Evolutionary conservation across 2,329 filamentous ascomycete species (phyloP), one percentile per base, ranked within the genome.

Genomic region (Colletotrichum lentis): DNA sequence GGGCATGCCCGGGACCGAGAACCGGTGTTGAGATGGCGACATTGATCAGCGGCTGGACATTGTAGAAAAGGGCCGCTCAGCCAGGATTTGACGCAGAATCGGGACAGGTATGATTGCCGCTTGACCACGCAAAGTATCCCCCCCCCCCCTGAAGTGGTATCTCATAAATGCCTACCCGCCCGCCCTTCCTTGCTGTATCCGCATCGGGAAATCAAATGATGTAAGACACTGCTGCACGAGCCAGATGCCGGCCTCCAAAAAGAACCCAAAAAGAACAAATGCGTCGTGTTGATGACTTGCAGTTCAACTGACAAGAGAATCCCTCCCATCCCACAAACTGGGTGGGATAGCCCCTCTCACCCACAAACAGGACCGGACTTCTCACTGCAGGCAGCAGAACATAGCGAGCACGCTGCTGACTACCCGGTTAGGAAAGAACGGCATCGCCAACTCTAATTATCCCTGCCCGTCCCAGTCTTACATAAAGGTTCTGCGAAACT

Each of bases 401-500:
- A 47, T n/a, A 37, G 24, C 27, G 27, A 58, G n/a, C 24, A 46
- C 47, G 39, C 20, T 20, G 7, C 24, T n/a, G 41, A 24, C 20
- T 20, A 5, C 24, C 37, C 50, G 24, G 8, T 10, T 6, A 35
- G 20, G 18, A 46, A 52, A 20, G 20, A 24, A 22, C 18, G 39
- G 39, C 39, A 58, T 55, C 56, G 39, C 46, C 39, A 71, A 70
- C 65, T 66, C 59, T 69, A 71, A 64, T 60, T 64, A 72, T 65
- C 54, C 68, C 60, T 71, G 69, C 22, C 56, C 59, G 18, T 47
- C 55, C 63, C 65, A 69, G 68, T 72, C 70, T 71, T n/a, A n/a
- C n/a, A n/a, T 72, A 72, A 61, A 72, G 71, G 68, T 65, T 53
- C 61, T 71, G 71, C 76, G 78, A 80, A 80, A 80, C 78, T 79